Evolutionary conservation across 164 flowering plant species (phyloP), one percentile per base, ranked within the genome.

Genomic region (Tetrastigma voinierianum): DNA sequence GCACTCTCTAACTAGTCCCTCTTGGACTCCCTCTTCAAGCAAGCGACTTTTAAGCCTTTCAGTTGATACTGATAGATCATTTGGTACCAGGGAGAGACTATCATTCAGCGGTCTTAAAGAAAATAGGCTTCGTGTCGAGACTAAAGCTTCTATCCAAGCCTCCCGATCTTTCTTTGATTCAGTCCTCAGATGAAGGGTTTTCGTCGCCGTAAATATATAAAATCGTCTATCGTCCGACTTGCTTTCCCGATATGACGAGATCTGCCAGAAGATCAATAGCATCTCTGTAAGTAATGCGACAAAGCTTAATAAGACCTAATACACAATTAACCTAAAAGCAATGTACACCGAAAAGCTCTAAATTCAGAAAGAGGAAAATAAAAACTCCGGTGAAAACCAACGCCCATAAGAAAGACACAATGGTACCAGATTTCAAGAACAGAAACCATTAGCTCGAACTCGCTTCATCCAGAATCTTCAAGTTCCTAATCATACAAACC

Each of bases 171-270:
- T 75, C 70, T 72, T 83, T 12, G 90, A 81, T 64, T 73, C 81
- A 40, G 96, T 87, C 75, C 96, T 83, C 68, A 93, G 71, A 78
- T 93, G 93, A 73, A 93, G 92, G 6, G 98, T 89, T 77, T 93
- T 93, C 25, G 96, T 93, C 10, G 93, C 96, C 25, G 97, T 93
- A 71, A 89, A 93, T 76, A 93, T 84, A 82, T 93, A 93, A 59
- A 93, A 93, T 57, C 87, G 71, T 64, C 84, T 75, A 49, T 88
- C 87, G 58, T 91, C 97, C 0, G 97, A 88, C 67, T 72, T 90
- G 82, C 98, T 93, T 79, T 88, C 97, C 13, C 98, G 86, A 68
- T 87, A 93, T 6, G 94, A 88, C 21, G 89, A 88, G 59, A 87
- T 76, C 96, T 90, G 78, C 58, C 16, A 61, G 54, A 54, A 59